These are phyloP conservation scores for Musa itinerans DNA, from an alignment of 176 grass and related monocot species.

Conservation along the genomic window DNA sequence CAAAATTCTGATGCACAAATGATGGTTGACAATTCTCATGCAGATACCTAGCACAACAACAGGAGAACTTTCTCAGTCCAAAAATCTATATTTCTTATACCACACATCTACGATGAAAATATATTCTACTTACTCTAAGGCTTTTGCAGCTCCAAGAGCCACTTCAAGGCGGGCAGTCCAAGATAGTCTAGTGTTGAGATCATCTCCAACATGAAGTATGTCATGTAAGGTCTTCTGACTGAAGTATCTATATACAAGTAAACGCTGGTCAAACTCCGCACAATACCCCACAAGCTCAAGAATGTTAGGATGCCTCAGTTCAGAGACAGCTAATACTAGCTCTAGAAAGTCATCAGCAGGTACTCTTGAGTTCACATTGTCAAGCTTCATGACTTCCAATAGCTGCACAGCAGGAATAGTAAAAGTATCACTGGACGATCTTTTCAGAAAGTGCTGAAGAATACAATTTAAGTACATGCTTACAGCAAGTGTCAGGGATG, in stretches of 20 bases:
- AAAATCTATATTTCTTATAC: neutral
- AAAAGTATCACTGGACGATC: neutral
- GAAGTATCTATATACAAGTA: constrained; percentile 81
- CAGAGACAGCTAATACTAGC: constrained; percentile 62
- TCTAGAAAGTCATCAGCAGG: constrained; percentile 75
- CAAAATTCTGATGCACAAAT: constrained; percentile 76
- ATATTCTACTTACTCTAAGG: constrained; percentile 57
- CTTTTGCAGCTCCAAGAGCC: constrained; percentile 76
- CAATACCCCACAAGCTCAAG: constrained; percentile 79
- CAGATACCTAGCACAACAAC: constrained; percentile 62
- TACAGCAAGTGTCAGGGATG: too few relatives aligned
- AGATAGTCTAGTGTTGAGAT: constrained; percentile 41
- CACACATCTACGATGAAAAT: neutral
- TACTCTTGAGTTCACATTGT: constrained; percentile 56
- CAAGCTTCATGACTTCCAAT: constrained; percentile 88
- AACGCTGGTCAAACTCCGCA: constrained; percentile 76
- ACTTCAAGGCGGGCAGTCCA: constrained; percentile 82
- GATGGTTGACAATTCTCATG: constrained; percentile 68
- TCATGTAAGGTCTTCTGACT: constrained; percentile 76
- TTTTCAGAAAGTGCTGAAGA: neutral
- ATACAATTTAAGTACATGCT: too few relatives aligned
- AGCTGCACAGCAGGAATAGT: constrained; percentile 40
- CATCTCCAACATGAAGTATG: constrained; percentile 66
- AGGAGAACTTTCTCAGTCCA: neutral
- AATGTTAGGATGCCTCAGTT: constrained; percentile 72